Evolutionary conservation across 192 early-diverging fungal species (phyloP), one percentile per base, ranked within the genome.

Genomic region (Spinellus fusiger): DNA sequence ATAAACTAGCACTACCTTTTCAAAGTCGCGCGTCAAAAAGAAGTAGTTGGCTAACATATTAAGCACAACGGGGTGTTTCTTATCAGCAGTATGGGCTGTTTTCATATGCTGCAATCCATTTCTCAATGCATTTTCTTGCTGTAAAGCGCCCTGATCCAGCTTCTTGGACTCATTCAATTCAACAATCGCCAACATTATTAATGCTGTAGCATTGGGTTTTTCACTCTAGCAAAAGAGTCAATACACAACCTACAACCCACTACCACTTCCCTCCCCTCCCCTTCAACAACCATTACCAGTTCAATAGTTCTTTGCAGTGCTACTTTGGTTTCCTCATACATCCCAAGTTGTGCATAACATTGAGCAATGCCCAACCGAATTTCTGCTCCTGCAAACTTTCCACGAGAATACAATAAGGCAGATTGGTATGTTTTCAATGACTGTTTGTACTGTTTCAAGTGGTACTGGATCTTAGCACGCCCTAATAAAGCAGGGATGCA

Each of bases 301-400:
- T 84, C 79, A 31, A 89, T 54, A 9, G 85, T 87, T 9, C 90
- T 76, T 47, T 80, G 63, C 66, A 95, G 89, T 1, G 92, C 88
- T 3, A 54, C 49, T n/a, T 82, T 75, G 10, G 95, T 91, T 44
- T 89, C 75, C 13, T 71, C 75, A 20, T 61, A 23, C 77, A 89
- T 87, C 1, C 80, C 80, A 5, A 95, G 77, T 46, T 83, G 83
- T 58, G 86, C 77, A 71, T 84, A 90, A 68, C 95, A 98, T 54
- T 94, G 77, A 13, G 92, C 93, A 62, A 98, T 93, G 20, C 89
- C 85, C 23, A 94, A 73, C 26, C 95, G 84, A 77, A 69, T 94
- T 85, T 48, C 90, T 79, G 59, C 71, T 18, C 38, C 71, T 26
- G 63, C 52, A 31, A 56, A 53, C 3, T 61, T 56, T 15, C 80